Percentiles rank a stretch among this genome's conserved stretches.
phyloP scores from a whole-genome alignment of 257 asterid species.

The Solanum sejunctum region DNA sequence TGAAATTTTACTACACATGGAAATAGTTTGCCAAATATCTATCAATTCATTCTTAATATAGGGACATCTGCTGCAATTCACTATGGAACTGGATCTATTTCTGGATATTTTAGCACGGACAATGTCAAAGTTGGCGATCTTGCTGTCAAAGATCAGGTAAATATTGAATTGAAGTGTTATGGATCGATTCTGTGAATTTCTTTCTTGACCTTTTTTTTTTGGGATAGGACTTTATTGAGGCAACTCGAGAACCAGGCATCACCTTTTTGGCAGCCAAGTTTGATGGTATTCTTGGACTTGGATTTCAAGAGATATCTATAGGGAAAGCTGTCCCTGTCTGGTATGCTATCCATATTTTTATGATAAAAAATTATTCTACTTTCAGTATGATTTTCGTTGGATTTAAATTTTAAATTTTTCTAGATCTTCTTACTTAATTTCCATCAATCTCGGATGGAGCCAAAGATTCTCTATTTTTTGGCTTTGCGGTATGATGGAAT shows the following conservation, averaged over 20 bases:
- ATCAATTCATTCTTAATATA: conserved; percentile 11
- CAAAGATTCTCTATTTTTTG: too few species aligned
- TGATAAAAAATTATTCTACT: neutral
- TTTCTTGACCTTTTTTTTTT: conserved; percentile 1
- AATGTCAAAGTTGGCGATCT: conserved; percentile 47
- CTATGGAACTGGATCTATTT: conserved; percentile 87
- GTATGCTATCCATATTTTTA: conserved; percentile 16
- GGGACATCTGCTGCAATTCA: conserved; percentile 82
- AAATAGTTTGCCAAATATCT: neutral
- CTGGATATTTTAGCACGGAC: conserved; percentile 85
- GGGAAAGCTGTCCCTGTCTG: conserved; percentile 78
- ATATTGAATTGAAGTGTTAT: neutral
- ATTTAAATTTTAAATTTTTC: neutral
- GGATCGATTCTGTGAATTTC: neutral
- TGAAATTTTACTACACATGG: neutral
- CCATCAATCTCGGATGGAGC: too few species aligned
- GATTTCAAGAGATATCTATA: conserved; percentile 83
- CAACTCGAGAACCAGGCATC: conserved; percentile 75
- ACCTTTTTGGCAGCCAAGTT: conserved; percentile 82
- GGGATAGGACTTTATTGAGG: conserved; percentile 69
- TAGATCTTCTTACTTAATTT: neutral
- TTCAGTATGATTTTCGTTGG: neutral
- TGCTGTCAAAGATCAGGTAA: conserved; percentile 63
- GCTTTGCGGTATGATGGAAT: too few species aligned
- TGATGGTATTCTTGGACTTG: conserved; percentile 94